Percentiles rank a stretch among this genome's conserved stretches.
phyloP scores from a whole-genome alignment of 2,329 filamentous ascomycete genomes.

The Chaetothyriales sp. region DNA sequence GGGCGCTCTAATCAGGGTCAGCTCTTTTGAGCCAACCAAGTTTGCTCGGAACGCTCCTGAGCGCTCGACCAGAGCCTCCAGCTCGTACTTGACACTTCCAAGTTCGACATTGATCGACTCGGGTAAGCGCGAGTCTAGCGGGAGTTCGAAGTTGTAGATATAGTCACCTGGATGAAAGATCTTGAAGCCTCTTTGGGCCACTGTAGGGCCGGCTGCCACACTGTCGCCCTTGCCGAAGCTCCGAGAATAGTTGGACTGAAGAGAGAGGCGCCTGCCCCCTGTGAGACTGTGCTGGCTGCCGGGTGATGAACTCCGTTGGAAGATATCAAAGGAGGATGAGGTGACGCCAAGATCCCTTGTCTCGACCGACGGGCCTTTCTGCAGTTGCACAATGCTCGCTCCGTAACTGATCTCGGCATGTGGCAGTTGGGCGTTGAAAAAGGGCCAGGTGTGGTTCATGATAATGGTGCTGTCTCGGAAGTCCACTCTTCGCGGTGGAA shows the following conservation, averaged over 20 bases:
- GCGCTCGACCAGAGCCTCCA: slow-evolving; percentile 72
- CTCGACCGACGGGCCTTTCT: slow-evolving; percentile 25
- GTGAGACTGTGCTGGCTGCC: slow-evolving; percentile 25
- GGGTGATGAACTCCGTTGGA: slow-evolving; percentile 30
- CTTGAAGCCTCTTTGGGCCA: slow-evolving; percentile 68
- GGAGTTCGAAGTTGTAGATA: slow-evolving; percentile 66
- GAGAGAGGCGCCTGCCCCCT: slow-evolving; percentile 53
- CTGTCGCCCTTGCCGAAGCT: slow-evolving; percentile 72
- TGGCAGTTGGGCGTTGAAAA: slow-evolving; percentile 61
- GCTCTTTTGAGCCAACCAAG: slow-evolving; percentile 64
- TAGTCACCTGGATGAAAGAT: slow-evolving; percentile 66
- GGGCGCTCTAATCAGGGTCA: slow-evolving; percentile 69
- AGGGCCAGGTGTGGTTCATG: slow-evolving; percentile 76
- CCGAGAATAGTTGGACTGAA: slow-evolving; percentile 66
- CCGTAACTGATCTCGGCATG: slow-evolving; percentile 45
- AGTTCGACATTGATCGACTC: slow-evolving; percentile 81
- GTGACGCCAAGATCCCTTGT: slow-evolving; percentile 20
- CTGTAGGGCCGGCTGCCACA: slow-evolving; percentile 37
- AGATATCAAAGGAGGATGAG: slow-evolving; percentile 27
- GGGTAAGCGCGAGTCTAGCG: slow-evolving; percentile 58
- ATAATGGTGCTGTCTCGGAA: slow-evolving; percentile 72
- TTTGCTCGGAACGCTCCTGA: slow-evolving; percentile 84
- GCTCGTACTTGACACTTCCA: slow-evolving; percentile 72
- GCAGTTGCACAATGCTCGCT: slow-evolving; percentile 46
- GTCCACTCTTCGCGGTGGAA: slow-evolving; percentile 73